A percentile compares a stretch with the other conserved stretches of the same genome.
Conservation (phyloP, 768 basidiomycete genomes). For the Naganishia friedmannii region DNA sequence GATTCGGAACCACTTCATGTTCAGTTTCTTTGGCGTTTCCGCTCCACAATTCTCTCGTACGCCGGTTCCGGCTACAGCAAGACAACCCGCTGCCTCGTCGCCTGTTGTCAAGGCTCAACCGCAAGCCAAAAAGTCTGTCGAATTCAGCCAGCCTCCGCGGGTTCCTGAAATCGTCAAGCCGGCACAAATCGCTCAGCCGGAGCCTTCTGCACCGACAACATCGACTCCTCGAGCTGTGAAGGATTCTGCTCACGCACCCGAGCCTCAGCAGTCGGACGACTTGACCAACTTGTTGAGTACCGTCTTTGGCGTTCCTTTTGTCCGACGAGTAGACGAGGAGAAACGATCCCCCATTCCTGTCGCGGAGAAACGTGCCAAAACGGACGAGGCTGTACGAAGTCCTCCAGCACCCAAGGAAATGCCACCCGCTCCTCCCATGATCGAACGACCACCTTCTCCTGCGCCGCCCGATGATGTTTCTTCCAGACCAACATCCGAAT, state of each 20-base stretch:
- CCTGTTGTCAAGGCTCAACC: conserved; percentile 1
- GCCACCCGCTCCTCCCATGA: not conserved
- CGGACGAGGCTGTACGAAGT: no score
- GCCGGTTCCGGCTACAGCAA: not conserved
- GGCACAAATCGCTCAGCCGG: not conserved
- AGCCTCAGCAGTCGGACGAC: not conserved
- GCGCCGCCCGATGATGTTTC: not conserved
- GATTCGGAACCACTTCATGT: not conserved
- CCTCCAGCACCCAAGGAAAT: not conserved
- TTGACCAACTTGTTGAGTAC: conserved; percentile 14
- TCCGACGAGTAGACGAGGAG: not conserved
- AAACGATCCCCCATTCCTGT: not conserved
- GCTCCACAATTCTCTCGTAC: not conserved
- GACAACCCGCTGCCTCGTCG: not conserved
- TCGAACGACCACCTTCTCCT: conserved; percentile 7
- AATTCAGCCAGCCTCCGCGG: no score
- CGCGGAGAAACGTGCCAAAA: not conserved
- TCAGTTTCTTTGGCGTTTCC: conserved; percentile 10
- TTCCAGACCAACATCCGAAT: not conserved
- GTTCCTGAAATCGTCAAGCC: not conserved
- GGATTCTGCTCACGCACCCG: not conserved
- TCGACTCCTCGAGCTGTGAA: no score
- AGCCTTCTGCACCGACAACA: not conserved
- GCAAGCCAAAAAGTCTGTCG: not conserved
- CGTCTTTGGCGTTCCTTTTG: conserved; percentile 8